phyloP scores from a whole-genome alignment of 192 early-diverging fungal species.

The Backusella macrospora region DNA sequence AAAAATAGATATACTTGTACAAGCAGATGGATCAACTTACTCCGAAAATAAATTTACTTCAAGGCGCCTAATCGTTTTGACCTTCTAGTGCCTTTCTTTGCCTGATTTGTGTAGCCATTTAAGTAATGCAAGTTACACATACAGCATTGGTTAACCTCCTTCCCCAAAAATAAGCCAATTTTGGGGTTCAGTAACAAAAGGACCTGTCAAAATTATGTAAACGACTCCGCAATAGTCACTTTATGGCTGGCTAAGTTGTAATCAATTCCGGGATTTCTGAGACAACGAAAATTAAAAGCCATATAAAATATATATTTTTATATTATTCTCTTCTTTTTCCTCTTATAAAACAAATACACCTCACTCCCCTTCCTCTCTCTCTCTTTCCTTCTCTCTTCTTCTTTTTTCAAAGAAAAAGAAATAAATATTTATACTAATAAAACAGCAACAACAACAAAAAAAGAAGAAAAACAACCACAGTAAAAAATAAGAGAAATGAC shows the following conservation, averaged over 20 bases:
- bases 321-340: background rate
- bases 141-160: background rate
- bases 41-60: background rate
- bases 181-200: background rate
- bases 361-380: no score
- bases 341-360: background rate
- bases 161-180: background rate
- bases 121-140: background rate
- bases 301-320: background rate
- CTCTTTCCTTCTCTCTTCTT: background rate
- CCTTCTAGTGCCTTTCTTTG: background rate
- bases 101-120: background rate
- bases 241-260: constrained; percentile 8
- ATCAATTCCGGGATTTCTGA: background rate
- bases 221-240: background rate
- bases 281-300: background rate
- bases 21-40: background rate
- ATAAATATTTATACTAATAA: no score
- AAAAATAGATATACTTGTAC: background rate
- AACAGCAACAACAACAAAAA: no score
- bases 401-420: background rate
- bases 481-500: background rate
- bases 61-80: background rate
- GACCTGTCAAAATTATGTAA: constrained; percentile 14
- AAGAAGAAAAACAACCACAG: background rate